Evolutionary conservation across 345 rosid species (phyloP), one percentile per base, ranked within the genome.

Genomic region (Eucalyptus urophylla): DNA sequence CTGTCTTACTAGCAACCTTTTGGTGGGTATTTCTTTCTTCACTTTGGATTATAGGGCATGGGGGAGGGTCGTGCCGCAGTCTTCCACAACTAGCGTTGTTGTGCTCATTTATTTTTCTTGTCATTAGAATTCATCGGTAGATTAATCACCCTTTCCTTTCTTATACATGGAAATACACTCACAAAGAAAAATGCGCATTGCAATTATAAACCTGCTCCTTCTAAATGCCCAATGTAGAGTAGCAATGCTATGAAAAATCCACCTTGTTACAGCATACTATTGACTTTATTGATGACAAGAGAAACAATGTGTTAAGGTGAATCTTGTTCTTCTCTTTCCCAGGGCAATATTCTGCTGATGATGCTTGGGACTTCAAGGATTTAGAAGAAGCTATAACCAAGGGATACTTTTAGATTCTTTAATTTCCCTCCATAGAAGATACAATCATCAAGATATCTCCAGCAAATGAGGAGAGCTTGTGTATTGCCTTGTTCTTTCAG

Each of bases 281-380:
- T 17, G 43, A 17, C 80, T 69, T 16, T 69, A 31, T 10, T 37
- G 45, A 72, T 37, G 27, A 17, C 14, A 37, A 87, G 29, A 25
- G 21, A 87, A 87, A 50, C 25, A 12, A 37, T 22, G 45, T 19
- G 45, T 6, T 37, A 45, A 76, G 87, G 50, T 83, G 85, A 21
- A 37, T 43, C 16, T 25, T n/a, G 69, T 86, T 67, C 29, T 44
- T 40, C 40, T 62, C 86, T 50, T 37, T 67, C 87, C 47, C 91
- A 98, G 99, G 99, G 87, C 94, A 95, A 92, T 98, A 96, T 90
- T 93, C 93, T 40, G 98, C 95, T 31, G 95, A 96, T 72, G 96
- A 95, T 90, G 97, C 98, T 17, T 95, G 99, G 98, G 97, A 97
- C 27, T 97, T 96, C 94, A 92, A 92, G 85, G 98, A 98, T 87